phyloP scores from a whole-genome alignment of 139 green algal genomes.

The Diplosphaera chodatii region DNA sequence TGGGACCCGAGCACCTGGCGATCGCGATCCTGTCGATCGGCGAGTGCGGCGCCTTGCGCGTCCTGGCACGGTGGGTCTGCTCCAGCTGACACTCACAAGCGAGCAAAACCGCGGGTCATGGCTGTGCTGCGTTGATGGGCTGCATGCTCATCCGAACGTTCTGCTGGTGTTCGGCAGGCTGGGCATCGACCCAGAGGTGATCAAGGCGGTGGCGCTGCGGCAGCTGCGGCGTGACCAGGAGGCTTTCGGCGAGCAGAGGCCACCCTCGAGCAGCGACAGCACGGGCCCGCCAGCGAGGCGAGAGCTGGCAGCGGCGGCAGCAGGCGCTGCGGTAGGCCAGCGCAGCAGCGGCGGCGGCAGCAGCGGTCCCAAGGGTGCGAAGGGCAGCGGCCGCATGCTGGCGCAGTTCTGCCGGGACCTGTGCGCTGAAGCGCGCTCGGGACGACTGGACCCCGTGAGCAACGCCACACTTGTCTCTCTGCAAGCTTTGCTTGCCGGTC shows the following conservation, averaged over 20 bases:
- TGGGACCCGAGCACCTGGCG: background rate
- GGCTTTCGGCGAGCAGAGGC: background rate
- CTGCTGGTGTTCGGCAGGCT: background rate
- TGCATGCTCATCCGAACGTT: too few relatives aligned
- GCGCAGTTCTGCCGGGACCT: slow-evolving; percentile 89
- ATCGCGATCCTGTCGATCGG: background rate
- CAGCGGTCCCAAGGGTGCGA: too few relatives aligned
- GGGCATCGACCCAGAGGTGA: background rate
- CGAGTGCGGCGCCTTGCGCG: background rate
- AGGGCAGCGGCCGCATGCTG: slow-evolving; percentile 50
- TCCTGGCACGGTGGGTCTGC: background rate
- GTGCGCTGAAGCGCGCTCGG: slow-evolving; percentile 55
- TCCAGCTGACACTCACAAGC: too few relatives aligned
- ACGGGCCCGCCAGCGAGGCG: too few relatives aligned
- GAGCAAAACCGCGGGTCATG: too few relatives aligned
- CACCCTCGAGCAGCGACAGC: too few relatives aligned
- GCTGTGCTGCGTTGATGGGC: too few relatives aligned
- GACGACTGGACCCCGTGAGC: slow-evolving; percentile 80
- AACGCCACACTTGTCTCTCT: too few relatives aligned
- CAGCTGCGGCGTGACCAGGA: background rate
- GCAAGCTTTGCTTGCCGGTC: too few relatives aligned
- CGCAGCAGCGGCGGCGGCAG: too few relatives aligned
- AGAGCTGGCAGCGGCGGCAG: too few relatives aligned
- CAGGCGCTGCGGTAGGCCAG: too few relatives aligned
- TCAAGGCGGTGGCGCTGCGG: background rate